phyloP scores from a whole-genome alignment of 2,329 filamentous ascomycete genomes.

The Neoascochyta sp. region DNA sequence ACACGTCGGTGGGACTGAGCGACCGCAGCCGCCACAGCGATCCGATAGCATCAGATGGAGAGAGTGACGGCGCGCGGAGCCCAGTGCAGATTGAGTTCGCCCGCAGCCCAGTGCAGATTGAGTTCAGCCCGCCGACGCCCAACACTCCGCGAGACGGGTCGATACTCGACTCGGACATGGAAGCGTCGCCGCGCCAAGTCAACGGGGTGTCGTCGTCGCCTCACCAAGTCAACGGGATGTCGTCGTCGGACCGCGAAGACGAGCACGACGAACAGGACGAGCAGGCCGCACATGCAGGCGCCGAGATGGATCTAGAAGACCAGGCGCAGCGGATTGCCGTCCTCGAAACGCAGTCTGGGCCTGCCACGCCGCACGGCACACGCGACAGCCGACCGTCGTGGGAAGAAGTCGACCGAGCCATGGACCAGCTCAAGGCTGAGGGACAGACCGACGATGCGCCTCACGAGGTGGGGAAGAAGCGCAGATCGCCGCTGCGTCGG shows the following conservation, averaged over 20 bases:
- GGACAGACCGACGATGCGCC: constrained; percentile 14
- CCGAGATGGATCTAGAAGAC: constrained; percentile 15
- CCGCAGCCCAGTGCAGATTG: constrained; percentile 31
- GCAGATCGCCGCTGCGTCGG: constrained; percentile 29
- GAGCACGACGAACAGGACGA: constrained; percentile 16
- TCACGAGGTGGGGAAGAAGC: constrained; percentile 13
- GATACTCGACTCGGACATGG: constrained; percentile 2
- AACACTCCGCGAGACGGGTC: constrained; percentile 12
- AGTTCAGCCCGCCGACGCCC: constrained; percentile 37
- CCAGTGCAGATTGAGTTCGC: constrained; percentile 29
- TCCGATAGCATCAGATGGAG: constrained; percentile 24
- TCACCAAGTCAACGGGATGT: constrained; percentile 12
- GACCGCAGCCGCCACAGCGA: constrained; percentile 30
- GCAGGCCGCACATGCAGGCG: constrained; percentile 2
- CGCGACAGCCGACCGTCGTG: constrained; percentile 37
- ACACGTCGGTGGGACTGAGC: constrained; percentile 29
- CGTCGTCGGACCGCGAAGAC: constrained; percentile 9
- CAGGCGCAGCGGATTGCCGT: constrained; percentile 28
- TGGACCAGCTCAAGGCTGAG: constrained; percentile 31
- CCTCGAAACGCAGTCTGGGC: constrained; percentile 42
- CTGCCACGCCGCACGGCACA: constrained; percentile 43
- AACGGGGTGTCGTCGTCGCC: constrained; percentile 15
- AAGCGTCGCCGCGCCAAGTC: constrained; percentile 9
- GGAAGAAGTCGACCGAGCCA: constrained; percentile 37
- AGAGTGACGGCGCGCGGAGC: constrained; percentile 33